Percentiles rank a stretch among this genome's conserved stretches.
phyloP scores from a whole-genome alignment of 176 grass and related monocot genomes.

The Paspalum vaginatum region DNA sequence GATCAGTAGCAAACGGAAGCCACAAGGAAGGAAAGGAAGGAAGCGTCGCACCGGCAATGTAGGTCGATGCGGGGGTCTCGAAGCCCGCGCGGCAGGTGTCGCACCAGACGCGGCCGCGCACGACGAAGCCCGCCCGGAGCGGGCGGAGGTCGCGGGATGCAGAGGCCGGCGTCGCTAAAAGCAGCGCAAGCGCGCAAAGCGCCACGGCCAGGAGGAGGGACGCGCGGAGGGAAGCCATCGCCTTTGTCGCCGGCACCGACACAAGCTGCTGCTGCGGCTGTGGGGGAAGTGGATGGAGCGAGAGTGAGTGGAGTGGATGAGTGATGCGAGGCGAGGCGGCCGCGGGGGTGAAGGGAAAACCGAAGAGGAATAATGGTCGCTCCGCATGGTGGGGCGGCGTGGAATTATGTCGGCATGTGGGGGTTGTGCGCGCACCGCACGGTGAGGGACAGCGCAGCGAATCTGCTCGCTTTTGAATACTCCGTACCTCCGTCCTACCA shows the following conservation, averaged over 20 bases:
- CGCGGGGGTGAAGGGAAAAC: not conserved
- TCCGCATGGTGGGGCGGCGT: not conserved
- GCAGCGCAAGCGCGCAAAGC: conserved; percentile 19
- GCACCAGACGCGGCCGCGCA: conserved; percentile 86
- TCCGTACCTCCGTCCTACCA: too few relatives aligned
- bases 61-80: conserved; percentile 89
- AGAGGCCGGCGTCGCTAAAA: conserved; percentile 18
- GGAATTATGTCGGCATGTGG: conserved; percentile 23
- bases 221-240: conserved; percentile 36
- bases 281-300: not conserved
- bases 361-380: conserved; percentile 19
- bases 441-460: not conserved
- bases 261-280: not conserved
- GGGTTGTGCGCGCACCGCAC: not conserved
- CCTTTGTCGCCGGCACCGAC: not conserved
- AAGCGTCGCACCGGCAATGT: conserved; percentile 60
- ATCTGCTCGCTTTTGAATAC: too few relatives aligned
- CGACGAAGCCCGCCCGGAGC: conserved; percentile 53
- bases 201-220: conserved; percentile 24
- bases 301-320: not conserved
- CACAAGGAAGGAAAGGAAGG: not conserved
- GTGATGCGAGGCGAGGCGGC: not conserved
- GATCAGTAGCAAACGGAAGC: not conserved
- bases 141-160: conserved; percentile 46
- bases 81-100: conserved; percentile 85